These are phyloP conservation scores for Cadophora sp. DNA, from an alignment of 2,329 filamentous ascomycete species.

Conservation along the genomic window DNA sequence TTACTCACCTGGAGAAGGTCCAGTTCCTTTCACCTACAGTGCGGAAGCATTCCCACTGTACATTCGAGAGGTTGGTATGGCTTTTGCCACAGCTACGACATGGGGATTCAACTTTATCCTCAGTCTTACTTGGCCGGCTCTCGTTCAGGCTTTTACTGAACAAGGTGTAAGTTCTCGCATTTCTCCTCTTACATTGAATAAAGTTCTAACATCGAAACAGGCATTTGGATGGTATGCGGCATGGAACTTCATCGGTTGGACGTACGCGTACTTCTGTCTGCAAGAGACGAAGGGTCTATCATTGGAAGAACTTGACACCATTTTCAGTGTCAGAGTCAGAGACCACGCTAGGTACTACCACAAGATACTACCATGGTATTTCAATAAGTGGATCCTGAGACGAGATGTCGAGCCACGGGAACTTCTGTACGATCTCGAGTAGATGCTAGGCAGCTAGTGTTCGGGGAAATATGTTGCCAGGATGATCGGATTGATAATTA, in stretches of 20 bases:
- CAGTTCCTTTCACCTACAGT: constrained; percentile 67
- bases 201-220: constrained; percentile 32
- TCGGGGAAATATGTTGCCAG: background rate
- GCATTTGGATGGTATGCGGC: constrained; percentile 60
- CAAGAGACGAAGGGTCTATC: constrained; percentile 42
- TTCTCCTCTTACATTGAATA: background rate
- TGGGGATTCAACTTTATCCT: constrained; percentile 54
- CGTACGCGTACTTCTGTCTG: constrained; percentile 29
- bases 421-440: constrained; percentile 21
- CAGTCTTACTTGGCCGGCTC: constrained; percentile 45
- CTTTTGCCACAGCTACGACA: constrained; percentile 59
- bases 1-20: constrained; percentile 66
- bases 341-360: constrained; percentile 30
- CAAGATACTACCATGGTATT: constrained; percentile 27
- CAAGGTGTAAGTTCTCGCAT: constrained; percentile 35
- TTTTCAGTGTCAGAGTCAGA: constrained; percentile 31
- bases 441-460: background rate
- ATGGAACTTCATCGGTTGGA: constrained; percentile 55
- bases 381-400: constrained; percentile 28
- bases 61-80: constrained; percentile 68
- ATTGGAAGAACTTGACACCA: constrained; percentile 41
- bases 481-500: too few relatives aligned
- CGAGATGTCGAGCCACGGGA: constrained; percentile 18
- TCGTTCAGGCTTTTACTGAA: constrained; percentile 33
- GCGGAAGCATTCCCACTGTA: constrained; percentile 66